Evolutionary conservation across 768 basidiomycete species (phyloP).

Genomic region (Gloeophyllum trabeum): DNA sequence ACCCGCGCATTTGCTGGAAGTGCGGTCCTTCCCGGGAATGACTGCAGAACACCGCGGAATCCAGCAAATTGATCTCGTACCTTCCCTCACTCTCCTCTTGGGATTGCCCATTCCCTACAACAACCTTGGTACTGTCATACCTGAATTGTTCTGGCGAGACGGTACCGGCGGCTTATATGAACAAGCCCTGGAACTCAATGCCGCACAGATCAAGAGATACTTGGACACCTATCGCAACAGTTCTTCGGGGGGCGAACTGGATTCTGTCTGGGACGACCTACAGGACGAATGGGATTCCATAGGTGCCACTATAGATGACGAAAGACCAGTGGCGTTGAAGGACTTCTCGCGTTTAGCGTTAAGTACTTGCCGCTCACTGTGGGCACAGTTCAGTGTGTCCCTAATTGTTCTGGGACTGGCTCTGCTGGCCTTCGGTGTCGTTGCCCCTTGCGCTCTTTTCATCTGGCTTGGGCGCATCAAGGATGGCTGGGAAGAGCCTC

Average conservation of each 20-base stretch:
- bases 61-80: slow-evolving; percentile 91
- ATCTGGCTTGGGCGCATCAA: slow-evolving; percentile 27
- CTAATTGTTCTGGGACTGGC: slow-evolving; percentile 67
- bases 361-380: slow-evolving; percentile 67
- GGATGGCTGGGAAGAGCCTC: slow-evolving; percentile 32
- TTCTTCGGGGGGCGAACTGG: slow-evolving; percentile 62
- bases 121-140: slow-evolving; percentile 85
- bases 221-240: slow-evolving; percentile 67
- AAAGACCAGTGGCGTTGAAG: slow-evolving; percentile 15
- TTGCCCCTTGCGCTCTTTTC: slow-evolving; percentile 48
- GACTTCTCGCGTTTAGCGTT: slow-evolving; percentile 55
- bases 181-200: slow-evolving; percentile 59
- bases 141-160: slow-evolving; percentile 74
- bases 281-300: slow-evolving; percentile 30
- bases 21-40: slow-evolving; percentile 49
- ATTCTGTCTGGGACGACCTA: slow-evolving; percentile 47
- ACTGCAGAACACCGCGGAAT: slow-evolving; percentile 45
- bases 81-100: slow-evolving; percentile 78
- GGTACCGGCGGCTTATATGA: slow-evolving; percentile 25
- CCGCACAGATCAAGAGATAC: slow-evolving; percentile 65
- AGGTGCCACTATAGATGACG: neutral
- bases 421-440: slow-evolving; percentile 43
- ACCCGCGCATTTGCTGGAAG: slow-evolving; percentile 15
- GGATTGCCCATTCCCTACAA: slow-evolving; percentile 94
- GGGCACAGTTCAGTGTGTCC: slow-evolving; percentile 87